phyloP scores from a whole-genome alignment of 495 filamentous ascomycete genomes.

The Aspergillus leporis region DNA sequence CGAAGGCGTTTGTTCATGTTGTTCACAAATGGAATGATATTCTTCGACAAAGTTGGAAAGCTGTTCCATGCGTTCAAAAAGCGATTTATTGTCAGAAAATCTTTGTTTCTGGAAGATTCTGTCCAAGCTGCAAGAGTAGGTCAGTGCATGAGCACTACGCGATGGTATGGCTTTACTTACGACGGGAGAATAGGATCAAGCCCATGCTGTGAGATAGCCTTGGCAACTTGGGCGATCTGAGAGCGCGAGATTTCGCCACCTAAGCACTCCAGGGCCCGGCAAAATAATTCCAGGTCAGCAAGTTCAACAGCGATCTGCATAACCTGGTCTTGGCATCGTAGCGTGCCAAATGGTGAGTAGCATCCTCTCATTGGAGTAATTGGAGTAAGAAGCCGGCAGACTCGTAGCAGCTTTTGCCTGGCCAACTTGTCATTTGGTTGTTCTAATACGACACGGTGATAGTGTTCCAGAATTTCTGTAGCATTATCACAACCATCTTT shows the following conservation, averaged over 20 bases:
- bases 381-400: background rate
- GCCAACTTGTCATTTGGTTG: conserved; percentile 4
- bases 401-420: background rate
- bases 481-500: conserved; percentile 7
- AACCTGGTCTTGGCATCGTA: background rate
- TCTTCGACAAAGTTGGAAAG: conserved; percentile 1
- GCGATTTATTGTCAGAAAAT: background rate
- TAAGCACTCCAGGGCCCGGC: background rate
- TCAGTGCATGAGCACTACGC: background rate
- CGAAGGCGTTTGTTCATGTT: background rate
- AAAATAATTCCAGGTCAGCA: background rate
- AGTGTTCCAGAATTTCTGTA: conserved; percentile 1
- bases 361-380: too few species aligned
- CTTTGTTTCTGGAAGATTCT: background rate
- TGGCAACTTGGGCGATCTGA: background rate
- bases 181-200: background rate
- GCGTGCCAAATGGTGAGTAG: background rate
- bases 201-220: conserved; percentile 1
- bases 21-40: conserved; percentile 3
- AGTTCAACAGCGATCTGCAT: conserved; percentile 10
- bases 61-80: background rate
- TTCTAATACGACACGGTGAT: conserved; percentile 2
- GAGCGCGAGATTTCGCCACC: background rate
- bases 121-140: conserved; percentile 8
- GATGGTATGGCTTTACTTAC: background rate